Evolutionary conservation across 164 flowering plant species (phyloP), one percentile per base, ranked within the genome.

Genomic region (Vitis rotundifolia): DNA sequence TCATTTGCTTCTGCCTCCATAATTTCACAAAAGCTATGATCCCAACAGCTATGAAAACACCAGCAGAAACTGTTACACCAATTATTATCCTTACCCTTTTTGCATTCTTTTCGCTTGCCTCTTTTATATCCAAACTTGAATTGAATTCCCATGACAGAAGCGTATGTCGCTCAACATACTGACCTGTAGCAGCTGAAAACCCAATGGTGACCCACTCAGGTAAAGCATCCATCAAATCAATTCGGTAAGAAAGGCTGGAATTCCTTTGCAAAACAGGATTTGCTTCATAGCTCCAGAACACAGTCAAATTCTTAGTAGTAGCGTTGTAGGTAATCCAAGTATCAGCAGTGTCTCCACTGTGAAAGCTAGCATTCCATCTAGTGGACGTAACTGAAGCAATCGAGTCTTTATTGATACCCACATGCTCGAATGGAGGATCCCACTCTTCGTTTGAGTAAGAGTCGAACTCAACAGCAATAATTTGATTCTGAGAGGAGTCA

Each of bases 181-280:
- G 6, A 49, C 83, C 74, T 19, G 74, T 74, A 2, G 80, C 73
- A 49, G 80, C 83, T 5, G 78, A 80, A 51, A 79, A 76, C 1
- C 82, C 82, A 15, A 76, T 16, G 5, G 31, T 73, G 15, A 79
- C 85, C 79, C 75, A 76, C 66, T 80, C 82, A 9, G 89, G 88
- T 3, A 84, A 65, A 56, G 78, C 58, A 29, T 70, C 28, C 59
- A 1, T 73, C 3, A 88, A 61, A 69, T 85, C 82, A 47, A 85
- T 71, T 1, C 13, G 22, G 18, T 74, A 71, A 29, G 78, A 80
- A 10, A 88, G 78, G 65, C 81, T 77, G 8, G 80, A 52, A 47
- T 76, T 73, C 63, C 67, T 77, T 2, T 29, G 29, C 57, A 22
- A 22, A 22, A 22, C 26, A 22, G 67, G 22, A 67, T 15, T 57